phyloP scores from a whole-genome alignment of 345 rosid species.

The Lepidium aucheri region DNA sequence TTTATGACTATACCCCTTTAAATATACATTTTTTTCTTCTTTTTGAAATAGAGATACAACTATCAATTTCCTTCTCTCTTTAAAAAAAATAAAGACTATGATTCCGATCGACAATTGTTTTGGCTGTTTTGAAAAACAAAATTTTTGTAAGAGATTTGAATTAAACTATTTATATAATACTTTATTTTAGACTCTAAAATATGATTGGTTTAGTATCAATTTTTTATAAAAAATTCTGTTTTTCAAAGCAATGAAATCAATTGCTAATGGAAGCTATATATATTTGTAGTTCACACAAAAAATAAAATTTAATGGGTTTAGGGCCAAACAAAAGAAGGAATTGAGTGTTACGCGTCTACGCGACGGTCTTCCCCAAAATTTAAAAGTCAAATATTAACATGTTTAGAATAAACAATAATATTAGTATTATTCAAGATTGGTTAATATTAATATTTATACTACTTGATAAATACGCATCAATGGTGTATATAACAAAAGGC shows the following conservation, averaged over 20 bases:
- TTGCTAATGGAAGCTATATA: no score
- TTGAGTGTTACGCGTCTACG: background rate
- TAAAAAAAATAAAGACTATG: no score
- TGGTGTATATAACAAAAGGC: background rate
- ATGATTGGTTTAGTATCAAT: no score
- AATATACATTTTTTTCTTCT: background rate
- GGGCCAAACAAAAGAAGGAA: background rate
- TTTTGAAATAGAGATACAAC: background rate
- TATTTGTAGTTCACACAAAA: no score
- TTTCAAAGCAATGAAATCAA: no score
- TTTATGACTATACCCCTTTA: background rate
- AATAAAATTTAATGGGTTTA: background rate
- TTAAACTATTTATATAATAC: no score
- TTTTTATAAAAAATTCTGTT: no score
- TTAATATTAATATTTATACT: background rate
- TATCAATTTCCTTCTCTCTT: background rate
- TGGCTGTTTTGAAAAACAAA: no score
- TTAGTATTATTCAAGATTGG: background rate
- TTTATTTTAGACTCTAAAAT: no score
- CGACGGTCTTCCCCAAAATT: slow-evolving; percentile 5
- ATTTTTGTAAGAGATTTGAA: no score
- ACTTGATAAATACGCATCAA: background rate
- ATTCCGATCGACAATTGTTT: no score
- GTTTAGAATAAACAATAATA: background rate
- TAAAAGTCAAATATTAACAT: background rate